A percentile compares a stretch with the other conserved stretches of the same genome.
Evolutionary conservation across 1,139 yeast species (phyloP).

Genomic region (Kluyveromyces marxianus): DNA sequence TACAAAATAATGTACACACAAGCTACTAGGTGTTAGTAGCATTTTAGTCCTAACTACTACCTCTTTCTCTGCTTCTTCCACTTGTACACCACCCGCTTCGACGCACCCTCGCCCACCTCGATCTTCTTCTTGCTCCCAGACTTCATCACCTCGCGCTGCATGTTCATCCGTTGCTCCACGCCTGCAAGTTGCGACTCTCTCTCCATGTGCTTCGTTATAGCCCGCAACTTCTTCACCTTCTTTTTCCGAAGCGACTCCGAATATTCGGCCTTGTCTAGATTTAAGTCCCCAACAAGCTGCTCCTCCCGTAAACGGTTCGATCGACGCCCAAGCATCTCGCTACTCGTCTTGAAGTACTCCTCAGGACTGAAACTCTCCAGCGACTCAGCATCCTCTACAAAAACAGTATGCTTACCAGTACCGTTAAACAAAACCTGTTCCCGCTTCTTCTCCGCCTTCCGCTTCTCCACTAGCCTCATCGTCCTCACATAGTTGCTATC

Average conservation of each 20-base stretch:
- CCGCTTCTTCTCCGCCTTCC: constrained; percentile 55
- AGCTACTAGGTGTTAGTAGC: neutral
- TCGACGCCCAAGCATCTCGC: constrained; percentile 49
- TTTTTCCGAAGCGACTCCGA: constrained; percentile 37
- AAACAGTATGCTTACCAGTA: constrained; percentile 75
- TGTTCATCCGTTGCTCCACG: constrained; percentile 66
- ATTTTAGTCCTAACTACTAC: constrained; percentile 35
- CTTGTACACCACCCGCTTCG: constrained; percentile 57
- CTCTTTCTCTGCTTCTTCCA: constrained; percentile 85
- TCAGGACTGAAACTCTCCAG: constrained; percentile 58
- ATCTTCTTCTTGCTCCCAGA: constrained; percentile 80
- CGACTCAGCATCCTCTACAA: constrained; percentile 58
- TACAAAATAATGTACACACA: neutral
- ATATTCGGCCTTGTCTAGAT: neutral
- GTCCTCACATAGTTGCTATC: constrained; percentile 82
- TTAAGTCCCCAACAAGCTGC: constrained; percentile 38
- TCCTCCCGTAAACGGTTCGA: constrained; percentile 64
- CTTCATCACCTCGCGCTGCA: constrained; percentile 82
- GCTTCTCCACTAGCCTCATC: constrained; percentile 58
- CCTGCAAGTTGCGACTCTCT: constrained; percentile 58
- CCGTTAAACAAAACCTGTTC: constrained; percentile 47
- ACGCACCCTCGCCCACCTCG: constrained; percentile 51
- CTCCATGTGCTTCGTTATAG: constrained; percentile 52
- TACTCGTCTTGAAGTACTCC: constrained; percentile 62
- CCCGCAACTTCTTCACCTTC: constrained; percentile 50